Base-by-base conservation (phyloP, 2,329 filamentous ascomycete species). In the Grosmannia clavigera region DNA sequence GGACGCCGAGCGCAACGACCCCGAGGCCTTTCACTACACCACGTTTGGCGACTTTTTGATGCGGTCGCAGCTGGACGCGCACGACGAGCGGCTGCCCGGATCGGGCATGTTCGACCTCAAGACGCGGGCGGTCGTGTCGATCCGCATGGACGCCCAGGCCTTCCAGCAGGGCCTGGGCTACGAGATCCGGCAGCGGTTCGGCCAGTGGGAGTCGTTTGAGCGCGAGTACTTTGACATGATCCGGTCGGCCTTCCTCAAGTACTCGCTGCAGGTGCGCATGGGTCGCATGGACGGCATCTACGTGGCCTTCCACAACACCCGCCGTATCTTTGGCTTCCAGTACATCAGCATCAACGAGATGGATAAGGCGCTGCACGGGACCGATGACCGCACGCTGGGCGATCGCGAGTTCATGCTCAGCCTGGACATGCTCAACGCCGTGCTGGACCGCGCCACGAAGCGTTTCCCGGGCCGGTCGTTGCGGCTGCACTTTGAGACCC, bases 231-330 rank as follows among this genome's bases (percentile, higher is more conserved):
- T 87, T 70, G 94, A 99, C 72, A 95, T 99, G 91, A 92, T 95
- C 62, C 83, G 95, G 58, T 83, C 92, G 1, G 94, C 92, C 0
- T 92, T 99, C 74, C 77, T 99, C 60, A 99, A 99, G 69, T 99
- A 99, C 72, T 96, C 92, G 11, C 78, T 99, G 35, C 94, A 99
- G 73, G 95, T 92, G 33, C 88, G 94, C 53, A 95, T 99, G 83
- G 94, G 95, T 22, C 85, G 92, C 57, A 99, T 99, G 95, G 92
- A 99, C 69, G 94, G 94, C 59, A 96, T 97, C 57, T 99, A 97
- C 69, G 88, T 97, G 27, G 94, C 94, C 2, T 99, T 85, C 70
- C 94, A 99, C 76, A 99, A 99, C 70, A 89, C 91, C 2, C 81
- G 92, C 72, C 87, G 92, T 60, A 95, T 99, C 57, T 99, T 99